Percentiles rank a stretch among this genome's conserved stretches.
Conservation (phyloP, 768 basidiomycete genomes). For the Tulasnella sp. region DNA sequence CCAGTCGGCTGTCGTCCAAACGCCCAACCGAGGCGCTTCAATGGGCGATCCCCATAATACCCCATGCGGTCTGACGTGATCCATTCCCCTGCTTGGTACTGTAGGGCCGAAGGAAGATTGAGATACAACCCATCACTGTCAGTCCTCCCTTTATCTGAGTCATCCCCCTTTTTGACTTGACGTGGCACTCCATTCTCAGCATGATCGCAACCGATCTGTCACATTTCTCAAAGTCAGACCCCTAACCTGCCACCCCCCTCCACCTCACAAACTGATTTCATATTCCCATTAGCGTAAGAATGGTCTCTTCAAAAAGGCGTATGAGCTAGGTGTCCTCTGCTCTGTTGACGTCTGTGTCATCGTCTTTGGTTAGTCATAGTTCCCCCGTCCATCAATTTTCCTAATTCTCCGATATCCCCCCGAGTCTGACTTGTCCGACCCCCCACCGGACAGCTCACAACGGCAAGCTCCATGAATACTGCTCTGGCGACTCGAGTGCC, state of each 20-base stretch:
- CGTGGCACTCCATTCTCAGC: slow-evolving; percentile 36
- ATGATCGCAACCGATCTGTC: slow-evolving; percentile 84
- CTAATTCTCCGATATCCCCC: neutral
- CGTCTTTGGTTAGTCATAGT: slow-evolving; percentile 53
- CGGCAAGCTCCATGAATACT: slow-evolving; percentile 72
- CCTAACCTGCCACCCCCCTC: neutral
- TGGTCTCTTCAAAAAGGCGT: slow-evolving; percentile 84
- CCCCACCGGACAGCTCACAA: slow-evolving; percentile 48
- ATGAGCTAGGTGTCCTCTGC: slow-evolving; percentile 82
- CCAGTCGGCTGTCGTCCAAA: too few relatives aligned
- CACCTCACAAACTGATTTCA: neutral
- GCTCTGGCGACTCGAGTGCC: slow-evolving; percentile 53
- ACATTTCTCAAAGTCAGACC: slow-evolving; percentile 72
- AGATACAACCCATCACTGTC: slow-evolving; percentile 71
- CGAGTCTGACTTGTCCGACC: slow-evolving; percentile 1
- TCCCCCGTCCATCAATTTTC: neutral
- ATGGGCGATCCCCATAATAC: too few relatives aligned
- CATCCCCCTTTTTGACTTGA: neutral
- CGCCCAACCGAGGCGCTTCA: too few relatives aligned
- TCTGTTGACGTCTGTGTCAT: slow-evolving; percentile 83
- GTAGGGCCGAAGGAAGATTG: slow-evolving; percentile 64
- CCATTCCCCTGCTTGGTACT: too few relatives aligned
- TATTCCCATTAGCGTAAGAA: slow-evolving; percentile 56
- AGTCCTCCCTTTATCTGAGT: slow-evolving; percentile 29
- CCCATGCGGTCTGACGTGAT: too few relatives aligned